Base-by-base conservation (phyloP, 371 early-diverging fungal species). In the Capillidium heterosporum region DNA sequence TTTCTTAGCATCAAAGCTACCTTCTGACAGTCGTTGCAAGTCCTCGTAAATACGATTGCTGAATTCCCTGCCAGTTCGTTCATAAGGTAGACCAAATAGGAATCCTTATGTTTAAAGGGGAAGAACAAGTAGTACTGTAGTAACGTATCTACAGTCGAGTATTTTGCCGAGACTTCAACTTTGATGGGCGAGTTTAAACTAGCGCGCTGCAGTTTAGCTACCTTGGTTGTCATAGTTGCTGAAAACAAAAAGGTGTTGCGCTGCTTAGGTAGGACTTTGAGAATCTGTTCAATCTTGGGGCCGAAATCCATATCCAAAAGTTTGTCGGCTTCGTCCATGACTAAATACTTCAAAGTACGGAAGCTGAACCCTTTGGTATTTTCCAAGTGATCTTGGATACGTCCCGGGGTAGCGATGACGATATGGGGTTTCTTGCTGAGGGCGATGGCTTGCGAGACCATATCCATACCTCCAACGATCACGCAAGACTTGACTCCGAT, bases 281-380 rank as follows among this genome's bases (percentile, higher is more conserved):
- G 70, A 50, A 97, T 90, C 61, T 88, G 85, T 63, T 95, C 93
- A 63, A 97, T 93, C 61, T 91, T 88, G 39, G 90, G 87, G 47
- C 91, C 95, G 69, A 97, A 97, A 67, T 94, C 98, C 80, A 93
- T 81, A 61, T 94, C 95, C 63, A 96, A 72, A 50, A 96, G 73
- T 53, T 92, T 87, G 78, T 99, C 99, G 3, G 97, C 98, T 75
- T 99, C 99, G 61, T 98, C 98, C 79, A 98, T 80, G 15, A 97
- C 87, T 64, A 97, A 66, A 62, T 86, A 94, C 67, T 93, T 89
- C 23, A 97, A 67, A 21, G 74, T 77, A 49, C 82, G 76, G 65
- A 95, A 67, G 46, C 74, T 87, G 65, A 91, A 92, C 35, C 92
- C 92, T 62, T 94, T 95, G n/a, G 98, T 96, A 67, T 97, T 95